Evolutionary conservation across 2,329 filamentous ascomycete species (phyloP).

Genomic region (Fusarium incarnatum): DNA sequence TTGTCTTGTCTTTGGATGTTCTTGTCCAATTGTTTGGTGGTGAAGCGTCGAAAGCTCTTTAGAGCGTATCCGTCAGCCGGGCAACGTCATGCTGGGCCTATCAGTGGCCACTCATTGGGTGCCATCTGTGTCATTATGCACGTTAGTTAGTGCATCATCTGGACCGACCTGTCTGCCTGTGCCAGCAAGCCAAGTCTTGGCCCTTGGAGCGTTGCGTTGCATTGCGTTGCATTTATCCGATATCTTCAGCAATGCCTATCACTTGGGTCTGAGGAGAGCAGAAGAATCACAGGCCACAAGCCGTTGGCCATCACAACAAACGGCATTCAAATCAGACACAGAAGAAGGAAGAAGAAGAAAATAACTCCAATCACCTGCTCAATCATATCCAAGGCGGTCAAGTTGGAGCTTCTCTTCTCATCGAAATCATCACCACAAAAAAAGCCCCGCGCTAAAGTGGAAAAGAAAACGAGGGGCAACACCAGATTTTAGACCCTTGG

Average conservation of each 20-base stretch:
- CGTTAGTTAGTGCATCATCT: slow-evolving; percentile 14
- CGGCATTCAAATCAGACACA: background rate
- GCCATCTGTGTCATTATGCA: slow-evolving; percentile 17
- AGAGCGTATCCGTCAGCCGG: slow-evolving; percentile 4
- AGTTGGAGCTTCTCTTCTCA: slow-evolving; percentile 4
- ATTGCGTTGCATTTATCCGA: slow-evolving; percentile 23
- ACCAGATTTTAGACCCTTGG: slow-evolving; percentile 33
- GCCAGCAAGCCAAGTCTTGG: slow-evolving; percentile 16
- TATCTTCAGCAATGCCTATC: slow-evolving; percentile 11
- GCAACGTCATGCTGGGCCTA: slow-evolving; percentile 23
- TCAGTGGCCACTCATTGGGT: slow-evolving; percentile 14
- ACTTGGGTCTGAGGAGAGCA: no score
- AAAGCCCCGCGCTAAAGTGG: slow-evolving; percentile 42
- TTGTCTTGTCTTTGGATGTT: slow-evolving; percentile 5
- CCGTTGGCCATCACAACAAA: background rate
- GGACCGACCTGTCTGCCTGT: background rate
- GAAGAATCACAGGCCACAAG: no score
- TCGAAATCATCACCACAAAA: slow-evolving; percentile 33
- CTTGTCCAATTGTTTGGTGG: slow-evolving; percentile 11
- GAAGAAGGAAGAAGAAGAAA: background rate
- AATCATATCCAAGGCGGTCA: slow-evolving; percentile 11
- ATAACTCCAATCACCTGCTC: background rate
- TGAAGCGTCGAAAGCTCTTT: background rate
- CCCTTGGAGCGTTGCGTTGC: slow-evolving; percentile 10
- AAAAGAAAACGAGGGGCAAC: slow-evolving; percentile 38